Conservation (phyloP, 768 basidiomycete species). For the Leccinum variicolor region DNA sequence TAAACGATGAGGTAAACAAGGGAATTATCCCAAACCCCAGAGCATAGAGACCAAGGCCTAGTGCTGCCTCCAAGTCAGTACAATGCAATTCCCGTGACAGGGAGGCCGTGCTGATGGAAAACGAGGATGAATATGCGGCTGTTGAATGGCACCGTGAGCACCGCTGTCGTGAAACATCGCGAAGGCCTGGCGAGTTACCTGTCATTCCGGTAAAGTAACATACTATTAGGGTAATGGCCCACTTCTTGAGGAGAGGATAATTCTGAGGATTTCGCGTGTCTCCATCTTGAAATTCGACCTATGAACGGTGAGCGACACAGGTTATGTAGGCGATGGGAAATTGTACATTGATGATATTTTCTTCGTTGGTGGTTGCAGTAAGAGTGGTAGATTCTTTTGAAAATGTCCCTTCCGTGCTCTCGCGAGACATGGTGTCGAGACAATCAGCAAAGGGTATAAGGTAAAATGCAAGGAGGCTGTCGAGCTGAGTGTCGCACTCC, state of each 20-base stretch:
- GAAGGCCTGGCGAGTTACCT: conserved; percentile 5
- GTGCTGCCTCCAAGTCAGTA: conserved; percentile 40
- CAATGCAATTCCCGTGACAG: conserved; percentile 48
- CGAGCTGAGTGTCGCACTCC: not conserved
- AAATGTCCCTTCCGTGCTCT: conserved; percentile 1
- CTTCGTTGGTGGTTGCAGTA: not conserved
- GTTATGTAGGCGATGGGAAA: not conserved
- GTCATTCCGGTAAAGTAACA: conserved; percentile 26
- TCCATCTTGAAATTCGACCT: conserved; percentile 39
- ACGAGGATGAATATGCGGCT: conserved; percentile 51
- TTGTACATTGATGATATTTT: conserved; percentile 13
- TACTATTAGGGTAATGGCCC: conserved; percentile 32
- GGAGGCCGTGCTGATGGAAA: conserved; percentile 50
- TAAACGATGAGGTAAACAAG: conserved; percentile 61
- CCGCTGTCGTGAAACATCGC: not conserved
- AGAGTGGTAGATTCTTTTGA: not conserved
- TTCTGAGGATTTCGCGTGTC: conserved; percentile 39
- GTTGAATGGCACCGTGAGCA: not conserved
- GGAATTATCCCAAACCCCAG: conserved; percentile 62
- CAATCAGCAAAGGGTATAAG: not conserved
- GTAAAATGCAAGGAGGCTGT: not conserved
- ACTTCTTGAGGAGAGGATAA: conserved; percentile 39
- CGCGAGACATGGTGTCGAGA: conserved; percentile 10
- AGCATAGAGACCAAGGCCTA: conserved; percentile 51
- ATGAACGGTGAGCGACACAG: conserved; percentile 3